Base-by-base conservation (phyloP, 352 stramenopile genomes). In the Phytopythium oedochilum region DNA sequence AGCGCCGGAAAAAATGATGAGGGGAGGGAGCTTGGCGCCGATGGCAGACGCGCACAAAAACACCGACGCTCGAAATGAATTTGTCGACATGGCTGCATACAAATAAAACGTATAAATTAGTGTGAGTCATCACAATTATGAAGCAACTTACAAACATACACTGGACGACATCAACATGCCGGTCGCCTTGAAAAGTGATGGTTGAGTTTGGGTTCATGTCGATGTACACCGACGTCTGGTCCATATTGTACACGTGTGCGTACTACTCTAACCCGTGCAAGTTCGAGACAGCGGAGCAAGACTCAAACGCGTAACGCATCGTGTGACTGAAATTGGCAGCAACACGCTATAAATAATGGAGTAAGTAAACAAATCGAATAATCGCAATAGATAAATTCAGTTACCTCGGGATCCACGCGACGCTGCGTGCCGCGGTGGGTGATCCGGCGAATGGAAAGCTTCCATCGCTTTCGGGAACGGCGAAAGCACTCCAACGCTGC, bases 161-260 rank as follows among this genome's bases (percentile, higher is more conserved):
- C 22, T 42, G 35, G 18, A 42, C 35, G 22, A 50, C 44, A 12
- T 50, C 22, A 9, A 50, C 44, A 25, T 36, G 31, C 20, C 18
- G 44, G 14, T 28, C 36, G 38, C 28, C 56, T 50, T 25, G 15
- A 23, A 50, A 50, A n/a, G 28, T 34, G 14, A 35, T 50, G 10
- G 44, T 50, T 7, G 23, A 25, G 26, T 50, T 50, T 4, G 23
- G 44, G 44, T 36, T 50, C 44, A 50, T 50, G 26, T 50, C 44
- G 44, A 50, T 50, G 25, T 50, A 49, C 12, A 49, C 18, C 11
- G 43, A 49, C 4, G 44, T 50, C 17, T 50, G 44, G 31, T 38
- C 26, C 44, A 50, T 50, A 15, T 50, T 50, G 25, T 25, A 50
- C 15, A 50, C 6, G 44, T 42, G 17, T 2, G 20, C 22, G 35